Evolutionary conservation across 2,329 filamentous ascomycete species (phyloP), one percentile per base, ranked within the genome.

Genomic region (Pseudogymnoascus pannorum): DNA sequence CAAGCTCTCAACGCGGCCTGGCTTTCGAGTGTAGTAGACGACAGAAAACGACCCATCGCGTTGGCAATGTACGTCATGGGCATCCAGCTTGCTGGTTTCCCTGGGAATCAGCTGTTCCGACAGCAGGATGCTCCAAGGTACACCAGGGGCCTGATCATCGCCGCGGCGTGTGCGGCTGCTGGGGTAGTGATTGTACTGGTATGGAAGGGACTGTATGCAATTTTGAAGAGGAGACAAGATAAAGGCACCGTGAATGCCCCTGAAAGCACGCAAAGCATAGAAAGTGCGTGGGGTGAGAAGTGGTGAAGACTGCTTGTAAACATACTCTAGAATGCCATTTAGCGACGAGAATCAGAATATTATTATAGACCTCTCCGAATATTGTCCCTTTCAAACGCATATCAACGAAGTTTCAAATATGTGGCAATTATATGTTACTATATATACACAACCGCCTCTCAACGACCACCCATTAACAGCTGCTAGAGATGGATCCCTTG

Each of bases 401-500:
- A 2, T 31, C 11, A 2, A 31, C 7, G 7, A 31, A 31, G 11
- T 31, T 31, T 6, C 29, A 31, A 31, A 31, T 5, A 31, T 31
- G 11, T 31, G 29, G 9, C 44, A 29, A 51, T 5, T 51, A 29
- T 16, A 29, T 51, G 22, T 29, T 22, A 51, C 26, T 36, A 29
- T 16, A 51, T 51, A 18, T 11, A 44, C 20, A 6, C 12, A 24
- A 24, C 40, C 22, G 6, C 29, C 29, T 7, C 4, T 18, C 40
- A 4, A 7, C n/a, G 2, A 48, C 4, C 20, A 24, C 42, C 22
- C 6, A 4, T 24, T 54, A 54, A 31, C 48, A 54, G 48, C 51
- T 65, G 8, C 51, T 65, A 26, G 60, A 63, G 26, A 65, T 64
- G 29, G 62, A 64, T 1, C 66, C 66, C 54, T 66, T 72, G 62